Conservation (phyloP, 2,329 filamentous ascomycete genomes). For the Bipolaris bicolor region DNA sequence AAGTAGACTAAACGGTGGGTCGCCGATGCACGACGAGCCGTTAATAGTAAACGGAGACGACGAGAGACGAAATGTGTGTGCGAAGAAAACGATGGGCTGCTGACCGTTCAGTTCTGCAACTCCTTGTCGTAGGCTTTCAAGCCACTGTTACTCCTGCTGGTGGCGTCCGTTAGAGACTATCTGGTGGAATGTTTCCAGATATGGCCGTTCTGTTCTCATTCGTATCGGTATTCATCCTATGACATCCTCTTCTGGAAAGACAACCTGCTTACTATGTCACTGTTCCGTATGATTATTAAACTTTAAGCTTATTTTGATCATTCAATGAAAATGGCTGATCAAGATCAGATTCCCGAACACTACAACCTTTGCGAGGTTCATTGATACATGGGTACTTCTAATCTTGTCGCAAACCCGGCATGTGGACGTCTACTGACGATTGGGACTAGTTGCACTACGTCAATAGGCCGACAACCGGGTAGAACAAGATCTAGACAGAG, state of each 20-base stretch:
- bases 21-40: constrained; percentile 13
- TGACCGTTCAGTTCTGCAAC: constrained; percentile 22
- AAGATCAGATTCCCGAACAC: neutral
- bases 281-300: neutral
- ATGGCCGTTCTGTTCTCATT: neutral
- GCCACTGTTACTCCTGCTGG: constrained; percentile 37
- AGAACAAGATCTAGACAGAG: constrained; percentile 1
- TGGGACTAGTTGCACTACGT: constrained; percentile 10
- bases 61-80: neutral
- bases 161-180: constrained; percentile 21
- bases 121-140: constrained; percentile 28
- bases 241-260: neutral
- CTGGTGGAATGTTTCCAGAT: constrained; percentile 9
- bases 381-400: constrained; percentile 25
- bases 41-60: neutral
- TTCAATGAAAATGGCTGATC: neutral
- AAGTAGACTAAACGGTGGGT: constrained; percentile 20
- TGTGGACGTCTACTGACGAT: constrained; percentile 16
- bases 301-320: neutral
- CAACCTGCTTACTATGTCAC: neutral
- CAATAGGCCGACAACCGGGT: constrained; percentile 9
- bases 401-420: constrained; percentile 25
- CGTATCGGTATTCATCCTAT: neutral
- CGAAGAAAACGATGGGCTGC: constrained; percentile 20
- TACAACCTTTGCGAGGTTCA: constrained; percentile 14